Evolutionary conservation across 2,329 filamentous ascomycete genomes (phyloP), one percentile per base, ranked within the genome.

Genomic region (Talaromyces rugulosus): DNA sequence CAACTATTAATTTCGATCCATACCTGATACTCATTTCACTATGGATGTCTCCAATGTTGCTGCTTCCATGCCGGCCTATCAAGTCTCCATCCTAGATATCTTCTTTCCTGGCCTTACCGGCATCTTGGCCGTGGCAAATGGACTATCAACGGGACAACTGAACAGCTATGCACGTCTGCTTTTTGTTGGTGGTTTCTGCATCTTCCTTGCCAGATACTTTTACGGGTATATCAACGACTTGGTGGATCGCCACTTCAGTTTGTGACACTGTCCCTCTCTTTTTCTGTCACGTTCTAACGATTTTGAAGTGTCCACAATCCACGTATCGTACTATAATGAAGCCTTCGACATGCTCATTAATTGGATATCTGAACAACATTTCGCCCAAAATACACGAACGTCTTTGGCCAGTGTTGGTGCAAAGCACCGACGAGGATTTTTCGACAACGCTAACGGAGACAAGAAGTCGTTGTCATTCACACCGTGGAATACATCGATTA

Each of bases 31-130:
- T n/a, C n/a, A n/a, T n/a, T n/a, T n/a, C n/a, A n/a, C n/a, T n/a
- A n/a, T n/a, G n/a, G n/a, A n/a, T n/a, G n/a, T n/a, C n/a, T n/a
- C n/a, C n/a, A n/a, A n/a, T n/a, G n/a, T n/a, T n/a, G n/a, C n/a
- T n/a, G n/a, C n/a, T 33, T 9, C 31, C 33, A 34, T 34, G 33
- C 33, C 33, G 12, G 33, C 33, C 33, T 34, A 34, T 34, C 33
- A 34, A 51, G 62, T 67, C n/a, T 69, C 64, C 54, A 55, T 65
- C 62, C 50, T 67, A 58, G 63, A 65, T 60, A 18, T 66, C 50
- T 28, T 69, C 56, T 68, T 67, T 42, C 66, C 67, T 34, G 62
- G 66, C 28, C 50, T 69, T 28, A 63, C 64, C 58, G 44, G 59
- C 34, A 52, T 53, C 57, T 65, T 63, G 63, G 50, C 64, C 57